Base-by-base conservation (phyloP, 768 basidiomycete species). In the Phylloporus rhodoxanthus region DNA sequence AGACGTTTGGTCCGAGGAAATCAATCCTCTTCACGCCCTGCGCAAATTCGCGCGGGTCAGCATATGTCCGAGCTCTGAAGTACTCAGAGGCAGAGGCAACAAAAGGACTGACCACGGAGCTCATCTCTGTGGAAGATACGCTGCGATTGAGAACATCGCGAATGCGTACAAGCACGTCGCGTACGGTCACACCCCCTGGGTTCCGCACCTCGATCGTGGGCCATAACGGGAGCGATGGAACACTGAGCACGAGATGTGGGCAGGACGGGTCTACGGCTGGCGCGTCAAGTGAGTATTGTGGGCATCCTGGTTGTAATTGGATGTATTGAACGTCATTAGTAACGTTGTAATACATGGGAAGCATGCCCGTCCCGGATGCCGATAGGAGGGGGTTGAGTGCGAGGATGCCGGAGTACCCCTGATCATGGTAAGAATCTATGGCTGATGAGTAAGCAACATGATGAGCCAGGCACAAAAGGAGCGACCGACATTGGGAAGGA, bases 11-110 rank as follows among this genome's bases (percentile, higher is more conserved):
- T 28, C 69, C 68, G 51, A 72, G 61, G 56, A 70, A 69, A 53
- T 72, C 71, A 23, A 72, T 61, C 58, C 70, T 54, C 62, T 70
- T 73, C 23, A 73, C 51, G 8, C 71, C 71, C 58, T 73, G 71
- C 55, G 52, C 55, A 60, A 55, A 64, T 61, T 72, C 70, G 57
- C 63, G 56, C 59, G 59, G 65, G 52, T 67, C 67, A 58, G 63
- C 45, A 46, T 23, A 36, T 10, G 63, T 57, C 54, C 65, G 49
- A 39, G 53, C 59, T 56, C 65, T 54, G 52, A 65, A 68, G 36
- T 55, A 67, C 19, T 65, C 61, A 50, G 61, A 57, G 54, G 55
- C 65, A 47, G 36, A 34, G 45, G 41, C 53, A 50, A 52, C 54
- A 33, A 42, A 50, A 42, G 43, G 9, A 58, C 56, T 57, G 46